Evolutionary conservation across 129 eudicot genomes (phyloP).

Genomic region (Chrysanthemum makinoi): DNA sequence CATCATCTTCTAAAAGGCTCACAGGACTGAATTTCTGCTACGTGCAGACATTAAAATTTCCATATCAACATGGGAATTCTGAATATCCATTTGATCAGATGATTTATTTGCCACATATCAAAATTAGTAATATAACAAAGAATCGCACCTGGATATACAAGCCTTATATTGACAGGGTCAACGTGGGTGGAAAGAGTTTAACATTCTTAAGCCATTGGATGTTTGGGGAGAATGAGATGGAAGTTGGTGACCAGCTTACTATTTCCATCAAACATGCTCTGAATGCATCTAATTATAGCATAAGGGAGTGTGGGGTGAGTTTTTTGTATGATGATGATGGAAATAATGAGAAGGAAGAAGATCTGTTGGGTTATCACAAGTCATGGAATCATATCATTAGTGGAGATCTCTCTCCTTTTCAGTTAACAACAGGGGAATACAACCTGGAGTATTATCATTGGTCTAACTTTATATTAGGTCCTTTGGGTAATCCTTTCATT

Average conservation of each 20-base stretch:
- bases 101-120: not conserved
- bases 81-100: not conserved
- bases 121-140: not conserved
- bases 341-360: not conserved
- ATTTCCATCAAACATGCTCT: not conserved
- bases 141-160: not conserved
- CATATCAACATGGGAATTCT: not conserved
- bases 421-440: not conserved
- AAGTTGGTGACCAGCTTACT: not conserved
- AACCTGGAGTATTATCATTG: not conserved
- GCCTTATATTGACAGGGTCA: not conserved
- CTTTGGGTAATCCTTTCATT: no score
- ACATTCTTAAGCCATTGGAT: constrained; percentile 3
- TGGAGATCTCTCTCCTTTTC: constrained; percentile 1
- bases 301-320: not conserved
- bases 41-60: no score
- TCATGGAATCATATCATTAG: constrained; percentile 4
- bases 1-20: constrained; percentile 8
- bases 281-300: no score
- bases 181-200: not conserved
- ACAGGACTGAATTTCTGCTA: constrained; percentile 8
- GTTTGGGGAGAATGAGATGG: constrained; percentile 8
- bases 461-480: not conserved
- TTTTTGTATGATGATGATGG: not conserved
- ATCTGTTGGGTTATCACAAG: not conserved